These are phyloP conservation scores for Umbelopsis sp. DNA, from an alignment of 192 early-diverging fungal genomes.

Conservation along the genomic window DNA sequence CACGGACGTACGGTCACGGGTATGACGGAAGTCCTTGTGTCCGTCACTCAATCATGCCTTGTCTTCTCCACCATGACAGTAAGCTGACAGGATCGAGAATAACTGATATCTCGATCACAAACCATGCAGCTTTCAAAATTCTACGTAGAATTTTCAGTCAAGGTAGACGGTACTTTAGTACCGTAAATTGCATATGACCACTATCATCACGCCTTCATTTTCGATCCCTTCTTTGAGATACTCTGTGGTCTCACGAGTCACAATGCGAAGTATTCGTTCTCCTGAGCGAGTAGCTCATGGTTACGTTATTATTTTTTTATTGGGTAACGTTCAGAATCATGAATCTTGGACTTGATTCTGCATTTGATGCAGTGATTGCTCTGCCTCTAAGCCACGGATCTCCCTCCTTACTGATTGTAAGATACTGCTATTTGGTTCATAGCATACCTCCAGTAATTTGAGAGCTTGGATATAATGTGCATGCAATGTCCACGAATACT, in stretches of 20 bases:
- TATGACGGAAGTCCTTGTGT: background rate
- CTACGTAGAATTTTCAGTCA: background rate
- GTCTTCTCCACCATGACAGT: background rate
- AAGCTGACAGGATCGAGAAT: background rate
- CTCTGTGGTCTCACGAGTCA: background rate
- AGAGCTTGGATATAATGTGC: background rate
- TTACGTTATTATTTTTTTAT: background rate
- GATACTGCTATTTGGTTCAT: background rate
- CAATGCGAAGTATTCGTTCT: background rate
- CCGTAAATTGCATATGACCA: background rate
- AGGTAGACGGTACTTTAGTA: background rate
- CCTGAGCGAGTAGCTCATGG: background rate
- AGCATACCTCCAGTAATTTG: background rate
- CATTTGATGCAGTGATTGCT: background rate
- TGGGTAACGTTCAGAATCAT: background rate
- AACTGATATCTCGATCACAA: background rate
- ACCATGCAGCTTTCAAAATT: background rate
- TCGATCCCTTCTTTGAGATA: background rate
- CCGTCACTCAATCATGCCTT: background rate
- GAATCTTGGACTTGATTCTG: background rate
- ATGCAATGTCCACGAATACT: background rate
- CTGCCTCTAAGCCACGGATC: background rate
- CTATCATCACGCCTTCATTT: background rate
- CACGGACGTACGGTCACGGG: slow-evolving; percentile 7
- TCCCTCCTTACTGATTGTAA: background rate